Conservation (phyloP, 1,284 basidiomycete species). For the Apiotrichum akiyoshidainum region DNA sequence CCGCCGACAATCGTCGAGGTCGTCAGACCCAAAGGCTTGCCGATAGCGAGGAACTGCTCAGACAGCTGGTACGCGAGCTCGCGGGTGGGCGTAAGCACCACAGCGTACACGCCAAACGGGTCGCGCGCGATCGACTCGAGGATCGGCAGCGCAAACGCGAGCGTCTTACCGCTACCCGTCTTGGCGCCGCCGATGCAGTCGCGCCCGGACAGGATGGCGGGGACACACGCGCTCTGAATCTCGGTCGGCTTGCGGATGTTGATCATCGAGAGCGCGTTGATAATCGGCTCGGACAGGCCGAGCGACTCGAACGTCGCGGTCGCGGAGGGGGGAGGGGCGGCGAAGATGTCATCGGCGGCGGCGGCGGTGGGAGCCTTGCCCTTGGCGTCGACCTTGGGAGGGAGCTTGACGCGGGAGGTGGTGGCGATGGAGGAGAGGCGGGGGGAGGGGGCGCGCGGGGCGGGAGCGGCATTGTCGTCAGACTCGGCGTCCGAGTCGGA, state of each 20-base stretch:
- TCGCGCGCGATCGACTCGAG: conserved; percentile 82
- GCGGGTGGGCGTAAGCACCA: conserved; percentile 89
- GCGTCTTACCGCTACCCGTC: conserved; percentile 96
- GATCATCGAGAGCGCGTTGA: conserved; percentile 70
- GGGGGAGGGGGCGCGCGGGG: conserved; percentile 1
- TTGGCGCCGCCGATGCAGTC: conserved; percentile 98
- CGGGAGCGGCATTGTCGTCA: conserved; percentile 4
- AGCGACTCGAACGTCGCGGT: conserved; percentile 64
- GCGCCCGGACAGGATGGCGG: conserved; percentile 73
- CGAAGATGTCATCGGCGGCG: conserved; percentile 18
- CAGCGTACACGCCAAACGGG: conserved; percentile 89
- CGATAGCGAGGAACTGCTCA: conserved; percentile 92
- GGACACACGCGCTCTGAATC: conserved; percentile 87
- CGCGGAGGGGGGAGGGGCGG: conserved; percentile 65
- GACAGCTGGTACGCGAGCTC: conserved; percentile 96
- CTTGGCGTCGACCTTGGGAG: conserved; percentile 15
- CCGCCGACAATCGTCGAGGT: conserved; percentile 92
- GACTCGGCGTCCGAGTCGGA: conserved; percentile 1
- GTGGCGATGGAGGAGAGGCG: conserved; percentile 16
- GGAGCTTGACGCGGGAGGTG: conserved; percentile 28
- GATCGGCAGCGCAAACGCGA: conserved; percentile 94
- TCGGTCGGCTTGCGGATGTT: conserved; percentile 83
- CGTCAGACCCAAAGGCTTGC: conserved; percentile 70
- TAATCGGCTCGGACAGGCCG: conserved; percentile 69
- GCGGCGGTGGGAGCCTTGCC: conserved; percentile 20